These are phyloP conservation scores for Rutstroemia sp. DNA, from an alignment of 2,329 filamentous ascomycete species.

Conservation along the genomic window DNA sequence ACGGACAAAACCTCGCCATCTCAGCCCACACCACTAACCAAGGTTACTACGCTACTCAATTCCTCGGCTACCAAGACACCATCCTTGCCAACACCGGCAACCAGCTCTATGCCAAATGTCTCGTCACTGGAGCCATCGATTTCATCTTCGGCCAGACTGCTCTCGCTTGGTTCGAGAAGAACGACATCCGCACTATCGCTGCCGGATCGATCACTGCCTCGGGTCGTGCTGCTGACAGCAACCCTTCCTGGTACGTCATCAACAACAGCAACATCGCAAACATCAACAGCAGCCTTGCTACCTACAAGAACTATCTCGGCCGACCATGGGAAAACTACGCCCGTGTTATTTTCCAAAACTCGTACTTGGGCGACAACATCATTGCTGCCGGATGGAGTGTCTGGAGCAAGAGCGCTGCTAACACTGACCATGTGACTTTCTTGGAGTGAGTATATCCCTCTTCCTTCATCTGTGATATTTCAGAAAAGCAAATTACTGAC, in stretches of 20 bases:
- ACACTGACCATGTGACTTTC: neutral
- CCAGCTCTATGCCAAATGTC: conserved; percentile 47
- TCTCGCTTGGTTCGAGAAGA: conserved; percentile 42
- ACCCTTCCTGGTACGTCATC: conserved; percentile 45
- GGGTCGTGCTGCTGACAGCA: conserved; percentile 32
- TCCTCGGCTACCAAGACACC: conserved; percentile 51
- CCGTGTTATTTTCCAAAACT: conserved; percentile 44
- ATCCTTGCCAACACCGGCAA: conserved; percentile 41
- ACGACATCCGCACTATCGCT: conserved; percentile 37
- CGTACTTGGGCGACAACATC: conserved; percentile 39
- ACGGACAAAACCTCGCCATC: conserved; percentile 47
- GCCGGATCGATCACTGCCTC: conserved; percentile 40
- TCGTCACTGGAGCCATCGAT: conserved; percentile 51
- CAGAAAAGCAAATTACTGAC: neutral
- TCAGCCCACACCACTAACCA: conserved; percentile 43
- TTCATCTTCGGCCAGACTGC: conserved; percentile 50
- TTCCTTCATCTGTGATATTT: neutral
- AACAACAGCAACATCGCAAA: conserved; percentile 42
- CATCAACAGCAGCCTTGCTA: conserved; percentile 32
- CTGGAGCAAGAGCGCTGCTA: conserved; percentile 36
- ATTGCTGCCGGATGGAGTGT: conserved; percentile 41
- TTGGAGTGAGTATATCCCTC: neutral
- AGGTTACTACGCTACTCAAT: conserved; percentile 49
- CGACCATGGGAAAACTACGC: conserved; percentile 44
- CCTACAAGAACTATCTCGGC: conserved; percentile 41